Conservation (phyloP, 1,139 yeast species). For the Hemisphaericaspora subhashii region DNA sequence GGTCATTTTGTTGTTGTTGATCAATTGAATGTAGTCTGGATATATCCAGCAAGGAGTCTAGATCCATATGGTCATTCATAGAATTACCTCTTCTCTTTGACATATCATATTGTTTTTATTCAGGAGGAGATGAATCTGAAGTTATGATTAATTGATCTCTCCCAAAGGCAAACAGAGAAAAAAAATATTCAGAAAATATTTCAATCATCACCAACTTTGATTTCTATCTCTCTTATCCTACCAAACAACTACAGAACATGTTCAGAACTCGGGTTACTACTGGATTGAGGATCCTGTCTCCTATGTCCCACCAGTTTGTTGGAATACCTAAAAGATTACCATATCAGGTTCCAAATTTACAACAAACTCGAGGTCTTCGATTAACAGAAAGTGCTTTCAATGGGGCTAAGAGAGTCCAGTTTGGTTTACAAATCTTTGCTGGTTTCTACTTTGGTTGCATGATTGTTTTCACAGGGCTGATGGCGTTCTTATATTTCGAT, state of each 20-base stretch:
- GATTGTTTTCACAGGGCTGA: conserved; percentile 39
- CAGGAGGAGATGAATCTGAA: background rate
- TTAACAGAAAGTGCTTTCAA: background rate
- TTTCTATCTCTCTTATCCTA: background rate
- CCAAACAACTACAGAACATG: background rate
- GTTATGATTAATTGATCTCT: too few species aligned
- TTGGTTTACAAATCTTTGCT: conserved; percentile 23
- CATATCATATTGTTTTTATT: conserved; percentile 3
- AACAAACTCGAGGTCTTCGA: conserved; percentile 2
- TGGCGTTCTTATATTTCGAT: conserved; percentile 42
- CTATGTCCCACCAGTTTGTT: background rate
- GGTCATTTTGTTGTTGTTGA: too few species aligned
- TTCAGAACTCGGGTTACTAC: background rate
- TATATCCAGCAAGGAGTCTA: background rate
- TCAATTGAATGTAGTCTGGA: conserved; percentile 2
- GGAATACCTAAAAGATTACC: background rate
- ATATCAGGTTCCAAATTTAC: background rate
- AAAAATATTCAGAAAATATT: too few species aligned
- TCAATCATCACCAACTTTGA: background rate
- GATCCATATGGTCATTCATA: conserved; percentile 5
- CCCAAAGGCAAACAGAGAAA: too few species aligned
- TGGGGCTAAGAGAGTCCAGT: background rate
- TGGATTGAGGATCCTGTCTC: background rate
- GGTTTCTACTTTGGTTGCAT: conserved; percentile 49
- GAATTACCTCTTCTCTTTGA: conserved; percentile 2